These are phyloP conservation scores for Aspergillus pseudonomiae DNA, from an alignment of 2,329 filamentous ascomycete genomes.

Conservation along the genomic window DNA sequence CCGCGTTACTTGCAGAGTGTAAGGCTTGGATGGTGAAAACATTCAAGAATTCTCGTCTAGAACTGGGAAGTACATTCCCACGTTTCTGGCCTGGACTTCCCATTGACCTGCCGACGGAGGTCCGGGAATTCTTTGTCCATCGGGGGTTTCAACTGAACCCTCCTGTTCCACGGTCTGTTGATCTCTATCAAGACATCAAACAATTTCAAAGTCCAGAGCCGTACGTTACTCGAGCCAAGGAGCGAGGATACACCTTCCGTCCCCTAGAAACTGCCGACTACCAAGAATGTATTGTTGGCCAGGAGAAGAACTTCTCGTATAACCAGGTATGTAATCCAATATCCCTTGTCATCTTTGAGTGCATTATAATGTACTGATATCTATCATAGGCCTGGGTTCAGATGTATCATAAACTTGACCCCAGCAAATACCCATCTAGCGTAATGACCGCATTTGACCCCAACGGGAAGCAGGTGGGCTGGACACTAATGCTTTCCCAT, in stretches of 20 bases:
- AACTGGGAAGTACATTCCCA: slow-evolving; percentile 41
- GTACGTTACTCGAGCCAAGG: slow-evolving; percentile 39
- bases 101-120: slow-evolving; percentile 36
- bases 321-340: slow-evolving; percentile 33
- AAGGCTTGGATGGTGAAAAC: slow-evolving; percentile 31
- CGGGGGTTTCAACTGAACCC: slow-evolving; percentile 41
- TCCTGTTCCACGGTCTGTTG: slow-evolving; percentile 33
- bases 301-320: slow-evolving; percentile 42
- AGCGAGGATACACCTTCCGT: slow-evolving; percentile 39
- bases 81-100: slow-evolving; percentile 53
- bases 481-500: slow-evolving; percentile 49
- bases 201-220: slow-evolving; percentile 38
- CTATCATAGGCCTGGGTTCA: slow-evolving; percentile 44
- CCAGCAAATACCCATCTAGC: slow-evolving; percentile 39
- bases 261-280: slow-evolving; percentile 41
- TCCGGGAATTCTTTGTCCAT: slow-evolving; percentile 46
- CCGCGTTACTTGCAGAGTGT: slow-evolving; percentile 35
- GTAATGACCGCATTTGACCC: slow-evolving; percentile 48
- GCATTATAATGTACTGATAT: neutral
- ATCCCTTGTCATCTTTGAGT: neutral
- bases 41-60: slow-evolving; percentile 27
- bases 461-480: slow-evolving; percentile 44
- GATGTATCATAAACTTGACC: slow-evolving; percentile 42
- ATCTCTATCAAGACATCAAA: slow-evolving; percentile 45
- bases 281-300: slow-evolving; percentile 43